Conservation (phyloP, 495 filamentous ascomycete genomes). For the Aspergillus baeticus region DNA sequence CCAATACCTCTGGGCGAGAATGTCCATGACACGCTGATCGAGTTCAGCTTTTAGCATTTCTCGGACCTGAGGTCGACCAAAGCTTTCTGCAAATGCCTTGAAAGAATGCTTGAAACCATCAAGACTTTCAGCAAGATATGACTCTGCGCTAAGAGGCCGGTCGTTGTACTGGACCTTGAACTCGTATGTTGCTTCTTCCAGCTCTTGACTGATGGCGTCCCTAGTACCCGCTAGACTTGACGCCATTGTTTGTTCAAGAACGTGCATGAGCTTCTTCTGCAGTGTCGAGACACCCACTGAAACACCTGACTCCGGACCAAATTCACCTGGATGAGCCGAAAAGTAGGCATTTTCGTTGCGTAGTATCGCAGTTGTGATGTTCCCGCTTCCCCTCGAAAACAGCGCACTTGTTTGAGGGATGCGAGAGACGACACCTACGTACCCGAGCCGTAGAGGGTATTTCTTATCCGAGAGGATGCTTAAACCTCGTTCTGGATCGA, state of each 20-base stretch:
- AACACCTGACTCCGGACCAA: slow-evolving; percentile 67
- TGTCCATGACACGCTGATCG: slow-evolving; percentile 91
- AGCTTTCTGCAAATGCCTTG: slow-evolving; percentile 84
- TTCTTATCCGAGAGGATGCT: slow-evolving; percentile 82
- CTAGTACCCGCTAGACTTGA: slow-evolving; percentile 81
- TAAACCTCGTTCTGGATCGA: slow-evolving; percentile 77
- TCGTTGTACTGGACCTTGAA: slow-evolving; percentile 99
- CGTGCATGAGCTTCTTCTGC: slow-evolving; percentile 93
- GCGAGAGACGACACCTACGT: slow-evolving; percentile 90
- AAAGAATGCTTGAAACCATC: slow-evolving; percentile 98
- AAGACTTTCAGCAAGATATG: slow-evolving; percentile 90
- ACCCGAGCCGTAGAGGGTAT: slow-evolving; percentile 93
- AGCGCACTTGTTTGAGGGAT: slow-evolving; percentile 72
- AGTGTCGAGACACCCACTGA: slow-evolving; percentile 81
- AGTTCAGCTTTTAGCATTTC: slow-evolving; percentile 88
- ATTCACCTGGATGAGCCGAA: slow-evolving; percentile 76
- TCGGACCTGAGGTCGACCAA: slow-evolving; percentile 85
- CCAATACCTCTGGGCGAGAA: slow-evolving; percentile 96
- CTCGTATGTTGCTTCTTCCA: slow-evolving; percentile 96
- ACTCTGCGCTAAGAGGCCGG: slow-evolving; percentile 87
- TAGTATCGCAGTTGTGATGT: slow-evolving; percentile 76
- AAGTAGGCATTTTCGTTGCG: slow-evolving; percentile 91
- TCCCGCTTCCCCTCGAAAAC: slow-evolving; percentile 80
- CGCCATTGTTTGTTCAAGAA: slow-evolving; percentile 96
- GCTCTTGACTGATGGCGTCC: slow-evolving; percentile 89